phyloP scores from a whole-genome alignment of 192 early-diverging fungal genomes.

The Umbelopsis vinacea region DNA sequence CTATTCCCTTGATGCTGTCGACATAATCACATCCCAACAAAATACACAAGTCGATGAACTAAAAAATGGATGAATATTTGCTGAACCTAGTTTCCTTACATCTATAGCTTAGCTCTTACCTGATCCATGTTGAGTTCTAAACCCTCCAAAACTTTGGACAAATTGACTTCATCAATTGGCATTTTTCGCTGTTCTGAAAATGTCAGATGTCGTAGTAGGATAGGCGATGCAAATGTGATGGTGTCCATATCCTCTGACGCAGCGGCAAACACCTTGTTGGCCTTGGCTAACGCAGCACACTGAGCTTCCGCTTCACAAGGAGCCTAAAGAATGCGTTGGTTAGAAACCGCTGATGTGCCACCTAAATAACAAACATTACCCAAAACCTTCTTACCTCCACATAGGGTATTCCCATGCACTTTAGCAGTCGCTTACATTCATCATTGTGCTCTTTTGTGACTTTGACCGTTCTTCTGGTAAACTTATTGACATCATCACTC shows the following conservation, averaged over 20 bases:
- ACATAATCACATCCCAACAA: slow-evolving; percentile 98
- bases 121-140: slow-evolving; percentile 74
- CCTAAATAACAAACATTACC: no score
- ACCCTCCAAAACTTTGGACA: slow-evolving; percentile 82
- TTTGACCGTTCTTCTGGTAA: slow-evolving; percentile 84
- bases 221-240: slow-evolving; percentile 88
- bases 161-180: slow-evolving; percentile 88
- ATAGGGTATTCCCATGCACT: slow-evolving; percentile 93
- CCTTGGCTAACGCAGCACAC: slow-evolving; percentile 89
- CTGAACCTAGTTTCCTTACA: neutral
- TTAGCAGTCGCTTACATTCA: slow-evolving; percentile 87
- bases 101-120: slow-evolving; percentile 42
- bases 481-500: slow-evolving; percentile 83
- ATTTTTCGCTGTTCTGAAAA: slow-evolving; percentile 88
- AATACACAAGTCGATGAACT: slow-evolving; percentile 98
- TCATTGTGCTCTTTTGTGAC: slow-evolving; percentile 94
- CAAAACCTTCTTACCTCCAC: slow-evolving; percentile 60
- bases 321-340: slow-evolving; percentile 49
- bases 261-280: slow-evolving; percentile 92
- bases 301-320: slow-evolving; percentile 98
- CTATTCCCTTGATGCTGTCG: slow-evolving; percentile 92
- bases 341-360: no score
- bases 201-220: slow-evolving; percentile 91
- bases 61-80: neutral
- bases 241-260: slow-evolving; percentile 99